A percentile compares a stretch with the other conserved stretches of the same genome.
Evolutionary conservation across 208 protist genomes (phyloP).

Genomic region (Naegleria gruberi): DNA sequence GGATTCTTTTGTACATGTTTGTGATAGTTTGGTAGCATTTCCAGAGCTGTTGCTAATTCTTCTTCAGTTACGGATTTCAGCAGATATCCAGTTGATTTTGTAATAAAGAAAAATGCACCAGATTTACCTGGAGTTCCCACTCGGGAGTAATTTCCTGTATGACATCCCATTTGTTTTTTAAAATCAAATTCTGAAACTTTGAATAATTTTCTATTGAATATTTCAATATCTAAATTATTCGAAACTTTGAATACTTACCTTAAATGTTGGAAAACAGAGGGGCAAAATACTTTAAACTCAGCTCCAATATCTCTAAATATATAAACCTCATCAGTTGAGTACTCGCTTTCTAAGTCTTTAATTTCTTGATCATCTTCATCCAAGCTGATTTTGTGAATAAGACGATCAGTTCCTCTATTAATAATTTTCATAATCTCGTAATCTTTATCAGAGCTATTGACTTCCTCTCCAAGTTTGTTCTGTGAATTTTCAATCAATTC

Average conservation of each 20-base stretch:
- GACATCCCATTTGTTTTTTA: neutral
- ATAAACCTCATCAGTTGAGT: neutral
- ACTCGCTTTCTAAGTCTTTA: neutral
- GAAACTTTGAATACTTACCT: neutral
- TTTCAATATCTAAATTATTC: no score
- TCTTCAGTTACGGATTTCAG: neutral
- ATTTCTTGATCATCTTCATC: neutral
- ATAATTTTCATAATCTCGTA: neutral
- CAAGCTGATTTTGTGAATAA: neutral
- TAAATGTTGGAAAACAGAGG: neutral
- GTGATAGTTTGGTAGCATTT: conserved; percentile 74
- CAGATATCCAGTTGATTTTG: neutral
- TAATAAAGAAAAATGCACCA: conserved; percentile 7
- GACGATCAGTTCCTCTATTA: neutral
- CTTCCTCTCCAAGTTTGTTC: neutral
- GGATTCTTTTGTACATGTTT: conserved; percentile 74
- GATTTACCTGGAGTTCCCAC: neutral
- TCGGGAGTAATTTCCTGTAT: neutral
- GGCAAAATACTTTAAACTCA: neutral
- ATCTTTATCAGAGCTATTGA: neutral
- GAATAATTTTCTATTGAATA: no score
- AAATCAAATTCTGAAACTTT: neutral
- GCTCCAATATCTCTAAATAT: neutral
- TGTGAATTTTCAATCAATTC: neutral
- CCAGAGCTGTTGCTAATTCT: neutral